Evolutionary conservation across 2,329 filamentous ascomycete species (phyloP), one percentile per base, ranked within the genome.

Genomic region (Alternaria conjuncta): DNA sequence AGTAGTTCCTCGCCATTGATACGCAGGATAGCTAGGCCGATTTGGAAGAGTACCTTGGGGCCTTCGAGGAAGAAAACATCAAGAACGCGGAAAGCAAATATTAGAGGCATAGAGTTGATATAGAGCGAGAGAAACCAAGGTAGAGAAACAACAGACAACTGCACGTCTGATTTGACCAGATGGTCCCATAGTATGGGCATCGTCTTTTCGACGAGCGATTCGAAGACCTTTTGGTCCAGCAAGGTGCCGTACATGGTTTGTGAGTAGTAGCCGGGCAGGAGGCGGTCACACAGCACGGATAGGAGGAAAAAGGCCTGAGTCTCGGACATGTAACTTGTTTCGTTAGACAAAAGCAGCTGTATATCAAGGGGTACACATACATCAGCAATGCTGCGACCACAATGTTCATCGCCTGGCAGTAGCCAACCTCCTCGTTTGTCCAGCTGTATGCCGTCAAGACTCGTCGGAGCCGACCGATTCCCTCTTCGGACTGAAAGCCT

Each of bases 371-470:
- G 53, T 43, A 68, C 55, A 82, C 86, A 69, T 83, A 90, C 85
- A 99, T 99, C 72, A 99, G 86, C 61, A 99, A 84, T n/a, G 96
- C 96, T 18, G 96, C 96, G 58, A 97, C 95, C 32, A 99, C 96
- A 71, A 99, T 99, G 80, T 99, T 99, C 96, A 99, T 99, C 66
- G 96, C 96, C 82, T 99, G 96, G 80, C 96, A 99, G 81, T 99
- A 99, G 70, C 96, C 96, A 59, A 99, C 94, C 69, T 97, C 94
- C 57, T 92, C 88, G 74, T 99, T 96, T 53, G 91, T 92, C 96
- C 96, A 99, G 82, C 94, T 97, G 83, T 99, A 99, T 5, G 96
- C 96, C 2, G 95, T 98, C 59, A 99, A 85, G 41, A 99, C 96
- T 61, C 95, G 88, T 63, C 96, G 90, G 66, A 99, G 84, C 20